Conservation (phyloP, 805 yeast species). For the Candida tallmaniae region DNA sequence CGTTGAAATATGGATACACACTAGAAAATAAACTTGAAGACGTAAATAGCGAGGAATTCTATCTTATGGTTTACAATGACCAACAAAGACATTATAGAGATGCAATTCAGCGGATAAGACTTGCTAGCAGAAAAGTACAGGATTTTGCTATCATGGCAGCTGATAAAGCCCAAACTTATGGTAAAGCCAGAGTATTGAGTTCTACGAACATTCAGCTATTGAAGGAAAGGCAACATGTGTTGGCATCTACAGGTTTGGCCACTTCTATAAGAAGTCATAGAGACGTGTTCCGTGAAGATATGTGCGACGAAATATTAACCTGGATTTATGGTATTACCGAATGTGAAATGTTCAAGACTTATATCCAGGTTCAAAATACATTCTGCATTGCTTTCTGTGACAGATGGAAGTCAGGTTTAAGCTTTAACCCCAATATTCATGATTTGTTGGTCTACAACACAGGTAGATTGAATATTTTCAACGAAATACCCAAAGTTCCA, state of each 20-base stretch:
- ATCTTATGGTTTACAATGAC: slow-evolving; percentile 69
- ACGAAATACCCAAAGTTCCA: slow-evolving; percentile 36
- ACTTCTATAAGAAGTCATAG: slow-evolving; percentile 62
- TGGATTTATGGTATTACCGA: slow-evolving; percentile 62
- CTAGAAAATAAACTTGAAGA: slow-evolving; percentile 18
- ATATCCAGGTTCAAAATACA: slow-evolving; percentile 42
- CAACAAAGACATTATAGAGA: slow-evolving; percentile 72
- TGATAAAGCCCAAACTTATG: slow-evolving; percentile 53
- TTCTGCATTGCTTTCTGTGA: slow-evolving; percentile 56
- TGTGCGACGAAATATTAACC: slow-evolving; percentile 65
- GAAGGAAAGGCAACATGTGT: slow-evolving; percentile 47
- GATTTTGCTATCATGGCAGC: slow-evolving; percentile 75
- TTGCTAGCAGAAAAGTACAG: slow-evolving; percentile 58
- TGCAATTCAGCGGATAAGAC: slow-evolving; percentile 59
- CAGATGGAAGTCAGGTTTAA: slow-evolving; percentile 58
- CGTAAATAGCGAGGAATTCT: slow-evolving; percentile 44
- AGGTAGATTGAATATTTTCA: slow-evolving; percentile 30
- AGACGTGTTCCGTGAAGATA: slow-evolving; percentile 74
- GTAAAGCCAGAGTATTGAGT: slow-evolving; percentile 65
- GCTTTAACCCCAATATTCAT: slow-evolving; percentile 10
- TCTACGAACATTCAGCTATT: slow-evolving; percentile 49
- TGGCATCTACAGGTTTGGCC: slow-evolving; percentile 62
- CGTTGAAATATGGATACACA: slow-evolving; percentile 42
- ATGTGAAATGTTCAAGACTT: slow-evolving; percentile 49
- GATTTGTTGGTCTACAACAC: slow-evolving; percentile 16